Evolutionary conservation across 1,284 basidiomycete genomes (phyloP).

Genomic region (Amylostereum areolatum): DNA sequence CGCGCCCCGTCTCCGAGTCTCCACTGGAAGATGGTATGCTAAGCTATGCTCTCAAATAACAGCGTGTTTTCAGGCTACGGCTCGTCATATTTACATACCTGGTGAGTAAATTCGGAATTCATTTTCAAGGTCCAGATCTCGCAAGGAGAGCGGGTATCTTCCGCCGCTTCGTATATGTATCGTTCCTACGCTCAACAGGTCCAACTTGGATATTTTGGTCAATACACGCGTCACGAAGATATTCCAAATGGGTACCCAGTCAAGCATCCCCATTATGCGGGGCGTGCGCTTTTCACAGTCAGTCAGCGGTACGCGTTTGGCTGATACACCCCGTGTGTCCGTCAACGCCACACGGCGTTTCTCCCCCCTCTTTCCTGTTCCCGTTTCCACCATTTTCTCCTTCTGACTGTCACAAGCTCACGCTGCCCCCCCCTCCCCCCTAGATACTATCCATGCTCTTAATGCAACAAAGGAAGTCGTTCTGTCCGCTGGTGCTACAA

Average conservation of each 20-base stretch:
- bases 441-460: conserved; percentile 14
- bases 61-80: too few species aligned
- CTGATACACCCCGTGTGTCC: too few species aligned
- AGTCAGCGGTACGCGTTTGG: conserved; percentile 11
- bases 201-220: conserved; percentile 10
- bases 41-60: too few species aligned
- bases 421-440: background rate
- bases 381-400: background rate
- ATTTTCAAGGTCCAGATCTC: background rate
- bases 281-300: conserved; percentile 20
- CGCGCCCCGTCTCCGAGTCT: background rate
- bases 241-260: background rate
- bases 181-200: conserved; percentile 8
- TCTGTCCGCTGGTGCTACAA: conserved; percentile 35
- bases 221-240: conserved; percentile 10
- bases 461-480: conserved; percentile 35
- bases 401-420: conserved; percentile 4
- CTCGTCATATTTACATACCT: conserved; percentile 6
- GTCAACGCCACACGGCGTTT: too few species aligned
- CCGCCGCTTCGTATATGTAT: conserved; percentile 23
- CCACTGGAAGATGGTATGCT: too few species aligned
- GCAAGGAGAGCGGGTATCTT: conserved; percentile 26
- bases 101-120: conserved; percentile 9
- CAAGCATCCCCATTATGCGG: background rate
- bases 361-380: background rate